Base-by-base conservation (phyloP, 2,329 filamentous ascomycete species). In the Monosporascus sp. region DNA sequence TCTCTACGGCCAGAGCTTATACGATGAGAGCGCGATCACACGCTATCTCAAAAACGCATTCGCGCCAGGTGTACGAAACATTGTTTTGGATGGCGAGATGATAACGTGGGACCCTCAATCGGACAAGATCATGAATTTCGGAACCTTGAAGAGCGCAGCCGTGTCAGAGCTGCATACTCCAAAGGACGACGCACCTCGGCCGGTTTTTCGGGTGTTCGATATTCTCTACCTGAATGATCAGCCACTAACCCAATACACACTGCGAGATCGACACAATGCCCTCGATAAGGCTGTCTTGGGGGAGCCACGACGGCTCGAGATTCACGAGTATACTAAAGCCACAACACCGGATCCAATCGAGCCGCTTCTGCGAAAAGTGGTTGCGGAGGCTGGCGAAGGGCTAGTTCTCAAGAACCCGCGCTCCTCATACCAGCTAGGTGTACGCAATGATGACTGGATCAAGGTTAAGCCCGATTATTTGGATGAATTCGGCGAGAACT, bases 381-480 rank as follows among this genome's bases (percentile, higher is more conserved):
- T 99, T 8, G 90, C 89, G 2, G 88, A 93, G 58, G 84, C 89
- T 0, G 93, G 89, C 0, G 94, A 97, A 69, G 94, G 94, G 2
- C 77, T 97, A 1, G 91, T 99, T 0, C 74, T 97, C 50, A 99
- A 99, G 74, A 97, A 96, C 58, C 94, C 94, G 7, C 80, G 87
- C 5, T 96, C 92, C 0, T 80, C 83, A 64, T 99, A 99, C 68
- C 81, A 84, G 6, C 78, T 97, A 9, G 96, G 96, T 65, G 89
- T 90, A 60, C 87, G 94, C 47, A 94, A 95, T 63, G 89, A 96
- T 62, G 90, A 96, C 70, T 99, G 94, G 94, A 87, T 97, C 72
- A 99, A 99, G 68, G 92, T 99, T 8, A 99, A 99, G 65, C 94
- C 94, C 1, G 94, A 99, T 59, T 99, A 99, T 69, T 97, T 97